These are phyloP conservation scores for Nicotiana obtusifolia DNA, from an alignment of 257 asterid species.

Conservation along the genomic window DNA sequence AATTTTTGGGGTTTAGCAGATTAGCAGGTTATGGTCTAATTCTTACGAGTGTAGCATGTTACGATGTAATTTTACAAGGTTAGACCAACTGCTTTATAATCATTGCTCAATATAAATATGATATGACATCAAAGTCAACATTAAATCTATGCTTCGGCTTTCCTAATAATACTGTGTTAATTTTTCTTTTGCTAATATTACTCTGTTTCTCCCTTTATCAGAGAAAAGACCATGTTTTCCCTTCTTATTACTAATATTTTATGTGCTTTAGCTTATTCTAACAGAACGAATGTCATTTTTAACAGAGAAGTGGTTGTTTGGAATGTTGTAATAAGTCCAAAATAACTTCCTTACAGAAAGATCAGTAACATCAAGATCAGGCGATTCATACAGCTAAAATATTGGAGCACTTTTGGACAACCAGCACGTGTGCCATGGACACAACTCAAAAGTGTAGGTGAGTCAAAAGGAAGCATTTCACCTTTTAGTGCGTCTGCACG, in stretches of 20 bases:
- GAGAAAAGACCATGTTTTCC: background rate
- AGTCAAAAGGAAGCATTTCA: conserved; percentile 53
- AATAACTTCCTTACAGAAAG: conserved; percentile 35
- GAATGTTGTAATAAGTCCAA: conserved; percentile 48
- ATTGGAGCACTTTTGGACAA: conserved; percentile 60
- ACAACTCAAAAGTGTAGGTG: conserved; percentile 25
- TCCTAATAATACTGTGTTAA: too few relatives aligned
- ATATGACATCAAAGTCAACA: too few relatives aligned
- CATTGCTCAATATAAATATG: too few relatives aligned
- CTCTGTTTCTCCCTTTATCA: background rate
- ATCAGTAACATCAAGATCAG: conserved; percentile 19
- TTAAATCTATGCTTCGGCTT: too few relatives aligned
- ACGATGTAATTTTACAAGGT: too few relatives aligned
- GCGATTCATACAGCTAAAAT: conserved; percentile 25
- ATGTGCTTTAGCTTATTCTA: conserved; percentile 24
- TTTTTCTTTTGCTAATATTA: too few relatives aligned
- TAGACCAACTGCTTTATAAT: too few relatives aligned
- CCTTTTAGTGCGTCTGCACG: conserved; percentile 52
- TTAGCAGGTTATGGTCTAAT: too few relatives aligned
- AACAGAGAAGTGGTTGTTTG: conserved; percentile 86
- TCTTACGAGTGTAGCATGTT: too few relatives aligned
- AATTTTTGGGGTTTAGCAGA: too few relatives aligned
- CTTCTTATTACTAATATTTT: background rate
- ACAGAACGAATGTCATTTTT: conserved; percentile 31
- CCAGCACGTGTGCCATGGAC: conserved; percentile 57